Evolutionary conservation across 2,329 filamentous ascomycete genomes (phyloP), one percentile per base, ranked within the genome.

Genomic region (Parascedosporium putredinis): DNA sequence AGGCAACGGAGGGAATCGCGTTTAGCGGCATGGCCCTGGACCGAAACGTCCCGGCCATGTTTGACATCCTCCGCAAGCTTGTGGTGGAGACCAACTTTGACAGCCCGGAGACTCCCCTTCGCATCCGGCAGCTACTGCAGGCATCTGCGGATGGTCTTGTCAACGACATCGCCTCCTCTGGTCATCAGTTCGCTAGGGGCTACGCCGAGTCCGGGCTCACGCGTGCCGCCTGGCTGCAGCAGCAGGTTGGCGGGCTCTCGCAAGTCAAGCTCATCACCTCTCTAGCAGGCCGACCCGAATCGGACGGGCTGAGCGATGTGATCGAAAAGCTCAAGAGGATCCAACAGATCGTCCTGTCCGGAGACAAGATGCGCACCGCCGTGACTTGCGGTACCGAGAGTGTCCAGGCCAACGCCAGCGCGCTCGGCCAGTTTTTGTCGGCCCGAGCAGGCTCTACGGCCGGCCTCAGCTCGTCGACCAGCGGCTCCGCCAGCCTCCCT

Each of bases 71-170:
- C 24, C 81, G 82, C 38, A 86, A 82, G 49, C 71, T 98, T 9
- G 78, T 97, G 12, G 70, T 84, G 24, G 90, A 95, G 57, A 96
- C 93, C 1, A 79, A 97, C 63, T 98, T 98, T 60, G 86, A 90
- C 56, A 84, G 85, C 53, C 76, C 86, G 1, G 83, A 88, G 58
- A 88, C 90, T 1, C 81, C 89, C 22, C 77, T 81, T 47, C 86
- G 91, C 61, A 87, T 97, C 48, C 78, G 86, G 48, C 88, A 97
- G 64, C 75, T 98, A 22, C 72, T 98, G 10, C 88, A 95, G 60
- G 84, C 85, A 14, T 85, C 86, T 12, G 86, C 90, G 1, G 93
- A 93, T 59, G 91, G 91, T 29, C 87, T 93, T 0, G 80, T 97
- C 48, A 95, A 96, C 61, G 83, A 86, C 42, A 89, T 98, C 59